Evolutionary conservation across 2,329 filamentous ascomycete species (phyloP).

Genomic region (Trichoderma simmonsii): DNA sequence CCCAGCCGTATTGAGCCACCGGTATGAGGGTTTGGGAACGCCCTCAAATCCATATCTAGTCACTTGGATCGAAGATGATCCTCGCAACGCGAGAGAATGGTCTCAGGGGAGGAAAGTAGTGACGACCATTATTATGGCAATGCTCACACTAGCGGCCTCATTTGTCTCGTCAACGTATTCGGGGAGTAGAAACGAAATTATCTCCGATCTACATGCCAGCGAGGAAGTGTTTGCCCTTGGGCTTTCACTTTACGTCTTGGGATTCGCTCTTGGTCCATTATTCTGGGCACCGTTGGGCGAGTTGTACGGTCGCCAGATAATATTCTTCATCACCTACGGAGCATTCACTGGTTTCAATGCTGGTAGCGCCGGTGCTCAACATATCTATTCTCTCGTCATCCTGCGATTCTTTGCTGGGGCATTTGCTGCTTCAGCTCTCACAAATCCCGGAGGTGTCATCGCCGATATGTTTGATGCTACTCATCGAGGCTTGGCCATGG

Average conservation of each 20-base stretch:
- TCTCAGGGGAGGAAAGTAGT: neutral
- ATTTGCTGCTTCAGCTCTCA: conserved; percentile 58
- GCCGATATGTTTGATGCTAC: conserved; percentile 54
- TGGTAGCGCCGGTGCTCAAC: neutral
- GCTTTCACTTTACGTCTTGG: conserved; percentile 30
- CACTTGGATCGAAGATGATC: neutral
- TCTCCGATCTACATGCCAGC: neutral
- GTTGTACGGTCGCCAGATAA: conserved; percentile 49
- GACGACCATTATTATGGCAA: neutral
- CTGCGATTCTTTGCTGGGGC: conserved; percentile 46
- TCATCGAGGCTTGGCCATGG: conserved; percentile 51
- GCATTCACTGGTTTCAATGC: neutral
- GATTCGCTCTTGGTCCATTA: conserved; percentile 57
- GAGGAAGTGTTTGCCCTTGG: conserved; percentile 2
- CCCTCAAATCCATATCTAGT: neutral
- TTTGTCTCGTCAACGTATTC: neutral
- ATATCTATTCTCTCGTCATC: neutral
- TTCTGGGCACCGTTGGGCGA: conserved; percentile 63
- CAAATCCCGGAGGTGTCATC: conserved; percentile 49
- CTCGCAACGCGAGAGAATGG: neutral
- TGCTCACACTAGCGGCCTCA: neutral
- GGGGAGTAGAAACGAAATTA: neutral
- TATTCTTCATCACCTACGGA: neutral
- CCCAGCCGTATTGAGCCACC: neutral
- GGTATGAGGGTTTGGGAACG: neutral